These are phyloP conservation scores for Aspergillus pseudoterreus DNA, from an alignment of 2,329 filamentous ascomycete species.

Conservation along the genomic window DNA sequence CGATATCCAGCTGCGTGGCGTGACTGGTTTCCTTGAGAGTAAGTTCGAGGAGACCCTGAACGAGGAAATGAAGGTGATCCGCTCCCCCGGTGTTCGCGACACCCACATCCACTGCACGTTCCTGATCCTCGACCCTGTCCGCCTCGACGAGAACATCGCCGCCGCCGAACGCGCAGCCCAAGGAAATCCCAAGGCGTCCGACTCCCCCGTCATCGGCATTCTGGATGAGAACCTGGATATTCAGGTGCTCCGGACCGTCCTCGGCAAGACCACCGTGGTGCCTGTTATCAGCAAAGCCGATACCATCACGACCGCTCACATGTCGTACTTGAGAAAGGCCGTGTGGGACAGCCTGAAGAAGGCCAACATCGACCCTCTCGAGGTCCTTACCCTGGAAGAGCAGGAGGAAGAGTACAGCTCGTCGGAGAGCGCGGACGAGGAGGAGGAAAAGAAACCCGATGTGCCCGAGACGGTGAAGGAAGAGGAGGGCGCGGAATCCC, in stretches of 20 bases:
- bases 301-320: constrained; percentile 91
- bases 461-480: constrained; percentile 26
- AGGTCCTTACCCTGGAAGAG: constrained; percentile 78
- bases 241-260: constrained; percentile 79
- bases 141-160: constrained; percentile 78
- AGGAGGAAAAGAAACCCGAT: constrained; percentile 19
- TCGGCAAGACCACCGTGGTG: constrained; percentile 92
- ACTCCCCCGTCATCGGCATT: constrained; percentile 54
- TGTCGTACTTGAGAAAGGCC: constrained; percentile 83
- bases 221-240: constrained; percentile 88
- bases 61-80: constrained; percentile 96
- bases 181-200: constrained; percentile 48
- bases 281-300: constrained; percentile 96
- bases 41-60: constrained; percentile 98
- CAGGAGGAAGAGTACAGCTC: constrained; percentile 59
- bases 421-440: constrained; percentile 46
- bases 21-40: constrained; percentile 88
- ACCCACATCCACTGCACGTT: constrained; percentile 97
- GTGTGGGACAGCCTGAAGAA: constrained; percentile 86
- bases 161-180: constrained; percentile 58
- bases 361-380: constrained; percentile 81
- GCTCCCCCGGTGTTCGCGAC: constrained; percentile 87
- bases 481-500: constrained; percentile 19
- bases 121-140: constrained; percentile 80
- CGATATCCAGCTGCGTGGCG: constrained; percentile 87